Evolutionary conservation across 257 asterid species (phyloP), one percentile per base, ranked within the genome.

Genomic region (Scutellaria baicalensis): DNA sequence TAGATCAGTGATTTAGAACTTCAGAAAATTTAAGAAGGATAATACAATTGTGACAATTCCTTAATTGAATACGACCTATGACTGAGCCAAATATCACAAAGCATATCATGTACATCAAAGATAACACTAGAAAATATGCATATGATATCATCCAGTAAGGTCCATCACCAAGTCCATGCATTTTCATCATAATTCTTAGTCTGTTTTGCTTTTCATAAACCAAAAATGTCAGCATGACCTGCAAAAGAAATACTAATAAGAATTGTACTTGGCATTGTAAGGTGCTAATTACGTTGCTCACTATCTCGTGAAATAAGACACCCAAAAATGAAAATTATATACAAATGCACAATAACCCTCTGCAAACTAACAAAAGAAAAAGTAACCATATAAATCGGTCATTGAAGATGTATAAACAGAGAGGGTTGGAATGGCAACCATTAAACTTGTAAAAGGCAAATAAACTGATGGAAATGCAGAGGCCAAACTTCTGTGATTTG

Each of bases 61-160:
- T 45, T 35, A 39, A 67, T 70, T 9, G 69, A 48, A 62, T 21
- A 16, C 70, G 85, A 91, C 99, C 97, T 75, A 91, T 80, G 55
- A 61, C 69, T 38, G 99, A 89, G 69, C 99, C 99, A 78, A 94
- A 89, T 57, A 82, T 49, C 80, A 94, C 97, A 68, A 94, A 89
- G 79, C 89, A 85, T 64, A 89, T 65, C 96, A 88, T 89, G 90
- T 91, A 94, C 68, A 84, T 35, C 12, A 75, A 38, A 43, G 97
- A 94, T 84, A 94, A 63, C 61, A 78, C 80, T 64, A 94, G 93
- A 77, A 94, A 94, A 84, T 94, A 94, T 75, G 93, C 89, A 72
- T 94, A 91, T 71, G 97, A 84, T 82, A 94, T 91, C 93, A 86
- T 81, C 99, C 99, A 91, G 78, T 94, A 94, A 60, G 99, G 97